Conservation (phyloP, 169 alveolate genomes). For the Haemoproteus tartakovskyi region DNA sequence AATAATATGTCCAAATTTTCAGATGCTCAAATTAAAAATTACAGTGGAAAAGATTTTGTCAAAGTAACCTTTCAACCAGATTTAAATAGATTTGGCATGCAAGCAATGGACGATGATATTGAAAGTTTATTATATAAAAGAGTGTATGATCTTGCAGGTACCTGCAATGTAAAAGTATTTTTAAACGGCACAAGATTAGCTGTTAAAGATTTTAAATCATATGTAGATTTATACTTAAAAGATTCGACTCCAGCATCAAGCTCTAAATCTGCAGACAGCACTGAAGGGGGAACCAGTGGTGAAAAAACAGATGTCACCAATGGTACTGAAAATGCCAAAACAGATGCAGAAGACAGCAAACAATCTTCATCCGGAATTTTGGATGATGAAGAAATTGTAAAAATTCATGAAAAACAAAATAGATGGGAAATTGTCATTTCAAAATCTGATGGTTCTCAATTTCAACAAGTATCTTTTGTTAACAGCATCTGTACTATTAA, state of each 20-base stretch:
- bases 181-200: constrained; percentile 90
- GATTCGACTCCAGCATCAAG: constrained; percentile 15
- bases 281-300: no score
- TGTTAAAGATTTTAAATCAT: constrained; percentile 90
- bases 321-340: background rate
- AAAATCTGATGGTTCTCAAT: constrained; percentile 88
- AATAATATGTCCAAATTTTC: constrained; percentile 89
- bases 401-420: constrained; percentile 73
- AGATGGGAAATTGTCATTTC: constrained; percentile 87
- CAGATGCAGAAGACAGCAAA: background rate
- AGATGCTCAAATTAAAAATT: constrained; percentile 80
- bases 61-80: constrained; percentile 97
- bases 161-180: constrained; percentile 91
- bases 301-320: background rate
- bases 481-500: constrained; percentile 96
- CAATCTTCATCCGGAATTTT: constrained; percentile 12
- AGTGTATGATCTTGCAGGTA: constrained; percentile 99
- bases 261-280: no score
- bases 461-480: constrained; percentile 97
- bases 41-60: constrained; percentile 86
- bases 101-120: constrained; percentile 89
- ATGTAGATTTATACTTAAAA: constrained; percentile 90
- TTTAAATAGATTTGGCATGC: constrained; percentile 88
- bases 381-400: constrained; percentile 71
- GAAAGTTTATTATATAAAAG: constrained; percentile 91